These are phyloP conservation scores for Metschnikowia lachancei DNA, from an alignment of 805 yeast species.

Conservation along the genomic window DNA sequence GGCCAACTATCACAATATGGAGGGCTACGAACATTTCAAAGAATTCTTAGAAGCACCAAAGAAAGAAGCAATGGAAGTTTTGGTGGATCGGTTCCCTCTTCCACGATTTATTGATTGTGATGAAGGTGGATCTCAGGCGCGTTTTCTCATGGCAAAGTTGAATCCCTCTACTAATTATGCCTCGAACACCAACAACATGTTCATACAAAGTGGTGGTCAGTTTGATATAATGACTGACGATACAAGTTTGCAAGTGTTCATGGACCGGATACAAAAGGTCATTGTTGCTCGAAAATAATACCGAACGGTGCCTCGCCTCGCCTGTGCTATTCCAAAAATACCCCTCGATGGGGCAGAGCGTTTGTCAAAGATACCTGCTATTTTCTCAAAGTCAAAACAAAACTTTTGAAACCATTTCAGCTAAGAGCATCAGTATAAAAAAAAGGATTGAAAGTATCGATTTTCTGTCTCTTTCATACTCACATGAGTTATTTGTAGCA, in stretches of 20 bases:
- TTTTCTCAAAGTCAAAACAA: no score
- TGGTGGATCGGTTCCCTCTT: conserved; percentile 65
- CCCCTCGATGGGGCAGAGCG: no score
- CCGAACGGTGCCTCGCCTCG: neutral
- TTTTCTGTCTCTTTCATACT: no score
- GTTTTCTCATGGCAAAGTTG: conserved; percentile 66
- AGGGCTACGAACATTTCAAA: conserved; percentile 58
- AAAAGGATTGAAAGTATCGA: no score
- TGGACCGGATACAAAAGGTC: conserved; percentile 50
- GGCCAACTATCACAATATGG: conserved; percentile 58
- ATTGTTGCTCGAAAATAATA: conserved; percentile 21
- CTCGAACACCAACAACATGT: conserved; percentile 35
- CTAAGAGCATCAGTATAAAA: no score
- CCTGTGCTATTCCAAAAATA: no score
- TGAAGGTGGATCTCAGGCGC: conserved; percentile 74
- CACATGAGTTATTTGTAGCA: no score
- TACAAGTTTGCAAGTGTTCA: conserved; percentile 52
- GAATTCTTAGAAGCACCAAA: conserved; percentile 61
- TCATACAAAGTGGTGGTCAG: conserved; percentile 22
- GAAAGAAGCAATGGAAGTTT: conserved; percentile 60
- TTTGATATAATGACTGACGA: conserved; percentile 55
- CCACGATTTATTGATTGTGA: conserved; percentile 73
- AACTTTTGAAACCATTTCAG: no score
- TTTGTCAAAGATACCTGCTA: no score
- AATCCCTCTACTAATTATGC: conserved; percentile 62